These are phyloP conservation scores for Moelleriella libera DNA, from an alignment of 2,329 filamentous ascomycete species.

Conservation along the genomic window DNA sequence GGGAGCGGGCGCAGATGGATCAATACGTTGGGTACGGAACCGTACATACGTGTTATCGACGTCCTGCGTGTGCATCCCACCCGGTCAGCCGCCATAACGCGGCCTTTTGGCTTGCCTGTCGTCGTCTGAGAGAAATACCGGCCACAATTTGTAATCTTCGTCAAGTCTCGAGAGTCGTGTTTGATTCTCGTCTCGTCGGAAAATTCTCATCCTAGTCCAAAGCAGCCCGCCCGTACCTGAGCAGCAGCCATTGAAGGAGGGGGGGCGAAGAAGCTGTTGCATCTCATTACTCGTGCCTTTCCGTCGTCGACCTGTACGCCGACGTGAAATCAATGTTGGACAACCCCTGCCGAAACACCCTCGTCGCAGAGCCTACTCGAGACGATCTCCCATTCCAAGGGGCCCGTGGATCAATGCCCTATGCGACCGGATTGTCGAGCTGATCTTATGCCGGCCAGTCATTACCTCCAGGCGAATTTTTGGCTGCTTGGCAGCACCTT, in stretches of 20 bases:
- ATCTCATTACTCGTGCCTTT: neutral
- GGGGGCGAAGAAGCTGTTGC: neutral
- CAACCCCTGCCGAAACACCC: conserved; percentile 1
- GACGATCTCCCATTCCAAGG: conserved; percentile 14
- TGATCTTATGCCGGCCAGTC: conserved; percentile 19
- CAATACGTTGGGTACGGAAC: too few species aligned
- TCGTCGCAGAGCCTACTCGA: conserved; percentile 7
- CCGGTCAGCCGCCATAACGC: too few species aligned
- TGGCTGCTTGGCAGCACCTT: neutral
- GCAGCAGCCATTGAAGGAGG: neutral
- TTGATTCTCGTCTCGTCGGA: neutral
- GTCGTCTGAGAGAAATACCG: too few species aligned
- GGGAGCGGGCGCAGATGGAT: too few species aligned
- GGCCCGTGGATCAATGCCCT: conserved; percentile 14
- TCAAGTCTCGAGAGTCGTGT: neutral
- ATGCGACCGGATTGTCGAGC: conserved; percentile 32
- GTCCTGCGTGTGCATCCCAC: neutral
- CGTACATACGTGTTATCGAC: too few species aligned
- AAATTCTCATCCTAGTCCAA: neutral
- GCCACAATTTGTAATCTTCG: neutral
- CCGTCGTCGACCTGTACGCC: neutral
- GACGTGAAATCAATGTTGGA: conserved; percentile 3
- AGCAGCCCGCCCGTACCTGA: neutral
- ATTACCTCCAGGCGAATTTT: neutral
- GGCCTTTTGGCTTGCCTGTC: too few species aligned